These are phyloP conservation scores for Aspergillus proliferans DNA, from an alignment of 2,329 filamentous ascomycete species.

Conservation along the genomic window DNA sequence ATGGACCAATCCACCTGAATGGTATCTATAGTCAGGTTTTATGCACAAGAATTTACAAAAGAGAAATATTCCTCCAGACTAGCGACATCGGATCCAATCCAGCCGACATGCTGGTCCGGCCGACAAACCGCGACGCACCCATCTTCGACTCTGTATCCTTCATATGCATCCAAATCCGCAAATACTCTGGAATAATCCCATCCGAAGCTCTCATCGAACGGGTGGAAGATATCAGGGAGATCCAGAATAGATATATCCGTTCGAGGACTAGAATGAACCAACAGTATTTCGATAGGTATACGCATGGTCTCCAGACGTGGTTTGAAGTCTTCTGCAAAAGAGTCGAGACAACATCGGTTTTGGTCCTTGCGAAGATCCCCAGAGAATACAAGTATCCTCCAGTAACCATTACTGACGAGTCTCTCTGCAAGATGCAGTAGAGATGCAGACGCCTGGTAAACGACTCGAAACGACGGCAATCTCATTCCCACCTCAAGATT, in stretches of 20 bases:
- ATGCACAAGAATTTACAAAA: too few species aligned
- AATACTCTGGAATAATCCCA: slow-evolving; percentile 12
- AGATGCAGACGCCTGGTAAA: not conserved
- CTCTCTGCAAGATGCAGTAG: slow-evolving; percentile 3
- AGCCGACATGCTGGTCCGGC: slow-evolving; percentile 51
- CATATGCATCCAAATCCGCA: slow-evolving; percentile 46
- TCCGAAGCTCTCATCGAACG: slow-evolving; percentile 36
- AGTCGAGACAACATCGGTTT: not conserved
- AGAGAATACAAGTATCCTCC: slow-evolving; percentile 15
- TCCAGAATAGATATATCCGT: slow-evolving; percentile 46
- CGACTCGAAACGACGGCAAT: slow-evolving; percentile 3
- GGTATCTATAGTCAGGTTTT: too few species aligned
- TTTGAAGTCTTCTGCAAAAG: not conserved
- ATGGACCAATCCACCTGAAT: too few species aligned
- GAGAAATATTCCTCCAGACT: not conserved
- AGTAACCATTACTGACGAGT: slow-evolving; percentile 11
- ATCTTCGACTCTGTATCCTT: slow-evolving; percentile 47
- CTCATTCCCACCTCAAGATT: slow-evolving; percentile 12
- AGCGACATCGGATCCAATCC: slow-evolving; percentile 6
- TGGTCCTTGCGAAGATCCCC: slow-evolving; percentile 7
- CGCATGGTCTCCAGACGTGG: not conserved
- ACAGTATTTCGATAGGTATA: not conserved
- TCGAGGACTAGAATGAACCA: slow-evolving; percentile 50
- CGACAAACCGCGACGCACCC: slow-evolving; percentile 48
- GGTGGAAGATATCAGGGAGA: slow-evolving; percentile 44